Base-by-base conservation (phyloP, 257 asterid species). In the Salvia splendens region DNA sequence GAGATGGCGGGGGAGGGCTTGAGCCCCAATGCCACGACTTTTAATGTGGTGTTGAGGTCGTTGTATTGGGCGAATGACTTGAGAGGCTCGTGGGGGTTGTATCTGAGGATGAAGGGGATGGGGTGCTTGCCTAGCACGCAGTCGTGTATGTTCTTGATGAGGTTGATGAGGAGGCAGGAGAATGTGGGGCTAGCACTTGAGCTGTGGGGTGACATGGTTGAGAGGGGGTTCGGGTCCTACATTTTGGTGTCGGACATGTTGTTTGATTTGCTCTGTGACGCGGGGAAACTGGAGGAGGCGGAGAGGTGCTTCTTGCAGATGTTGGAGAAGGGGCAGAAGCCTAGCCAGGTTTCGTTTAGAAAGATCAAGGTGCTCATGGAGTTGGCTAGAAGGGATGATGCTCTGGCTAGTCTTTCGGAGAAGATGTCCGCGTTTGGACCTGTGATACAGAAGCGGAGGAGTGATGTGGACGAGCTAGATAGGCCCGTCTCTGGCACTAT, bases 341-440 rank as follows among this genome's bases (percentile, higher is more conserved):
- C 97, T 11, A 93, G 97, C 68, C 70, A 81, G 56, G 85, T 85
- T 5, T 77, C 96, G 0, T 88, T 90, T 71, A 86, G 87, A 73
- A 88, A 97, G 85, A 86, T 93, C 64, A 93, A 83, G 68, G 96
- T 90, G 69, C 94, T 93, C 65, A 88, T 93, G 99, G 92, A 90
- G 57, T 79, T 90, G 81, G 87, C 96, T 17, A 81, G 75, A 55
- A 87, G 47, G 76, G 80, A 81, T 1, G 91, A 83, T 33, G 79
- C 82, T 40, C 77, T 92, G 68, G 58, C 67, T 53, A 64, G 63
- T 63, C 72, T 88, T 72, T 79, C 92, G 0, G 79, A 81, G 55
- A 90, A 85, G 86, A 90, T 93, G 96, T 75, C 82, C 67, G 65
- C 79, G 63, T 93, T 86, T 67, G 89, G 87, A 50, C 65, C 88